Evolutionary conservation across 2,329 filamentous ascomycete genomes (phyloP).

Genomic region (Botrytis porri): DNA sequence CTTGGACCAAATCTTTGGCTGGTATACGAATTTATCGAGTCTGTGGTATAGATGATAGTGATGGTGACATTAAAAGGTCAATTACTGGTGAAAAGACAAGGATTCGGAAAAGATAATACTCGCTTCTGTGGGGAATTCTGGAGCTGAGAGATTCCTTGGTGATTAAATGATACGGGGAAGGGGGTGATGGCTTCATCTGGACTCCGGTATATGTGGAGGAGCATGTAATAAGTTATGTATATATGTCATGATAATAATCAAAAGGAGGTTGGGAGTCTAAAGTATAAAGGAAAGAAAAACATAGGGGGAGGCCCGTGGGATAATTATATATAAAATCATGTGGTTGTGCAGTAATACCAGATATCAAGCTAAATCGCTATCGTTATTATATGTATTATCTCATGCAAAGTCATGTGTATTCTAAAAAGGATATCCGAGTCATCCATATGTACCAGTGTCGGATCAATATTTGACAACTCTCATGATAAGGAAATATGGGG

Average conservation of each 20-base stretch:
- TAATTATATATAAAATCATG: not conserved
- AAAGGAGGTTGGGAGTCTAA: not conserved
- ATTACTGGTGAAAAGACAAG: not conserved
- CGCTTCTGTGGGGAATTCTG: not conserved
- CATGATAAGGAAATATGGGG: not conserved
- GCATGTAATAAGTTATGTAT: not conserved
- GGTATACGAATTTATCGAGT: fast-evolving
- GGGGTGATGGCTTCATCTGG: not conserved
- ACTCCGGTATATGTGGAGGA: not conserved
- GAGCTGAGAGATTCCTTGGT: not conserved
- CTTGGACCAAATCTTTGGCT: not conserved
- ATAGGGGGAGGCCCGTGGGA: not conserved
- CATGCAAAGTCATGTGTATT: not conserved
- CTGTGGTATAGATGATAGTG: not conserved
- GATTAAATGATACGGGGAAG: not conserved
- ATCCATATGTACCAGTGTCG: not conserved
- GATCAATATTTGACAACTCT: not conserved
- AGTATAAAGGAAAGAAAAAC: not conserved
- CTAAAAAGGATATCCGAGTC: not conserved
- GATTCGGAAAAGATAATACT: not conserved
- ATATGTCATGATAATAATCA: not conserved
- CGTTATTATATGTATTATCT: not conserved
- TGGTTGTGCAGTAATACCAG: not conserved
- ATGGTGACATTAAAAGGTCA: not conserved
- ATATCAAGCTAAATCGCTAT: not conserved